phyloP scores from a whole-genome alignment of 2,329 filamentous ascomycete species.

The Zalaria sp. region DNA sequence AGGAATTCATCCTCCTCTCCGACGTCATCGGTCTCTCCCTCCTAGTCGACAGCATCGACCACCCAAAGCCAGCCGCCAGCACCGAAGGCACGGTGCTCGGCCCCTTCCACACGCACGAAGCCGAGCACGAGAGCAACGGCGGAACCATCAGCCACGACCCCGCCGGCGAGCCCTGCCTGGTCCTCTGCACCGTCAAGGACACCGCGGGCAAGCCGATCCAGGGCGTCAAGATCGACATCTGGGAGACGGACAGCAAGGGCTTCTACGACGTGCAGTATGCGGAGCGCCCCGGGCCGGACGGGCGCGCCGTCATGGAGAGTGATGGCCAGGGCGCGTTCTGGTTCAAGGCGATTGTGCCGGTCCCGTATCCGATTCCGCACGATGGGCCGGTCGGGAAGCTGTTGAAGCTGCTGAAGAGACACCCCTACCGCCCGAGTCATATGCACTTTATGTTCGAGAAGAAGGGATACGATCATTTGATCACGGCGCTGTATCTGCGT shows the following conservation, averaged over 20 bases:
- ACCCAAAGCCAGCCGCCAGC: slow-evolving; percentile 55
- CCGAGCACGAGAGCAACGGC: slow-evolving; percentile 42
- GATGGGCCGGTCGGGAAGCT: slow-evolving; percentile 73
- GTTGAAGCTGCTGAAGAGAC: slow-evolving; percentile 51
- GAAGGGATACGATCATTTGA: slow-evolving; percentile 61
- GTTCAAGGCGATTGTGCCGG: slow-evolving; percentile 74
- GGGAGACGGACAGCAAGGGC: slow-evolving; percentile 72
- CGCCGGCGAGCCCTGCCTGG: slow-evolving; percentile 54
- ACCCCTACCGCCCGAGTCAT: slow-evolving; percentile 64
- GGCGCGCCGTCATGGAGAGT: slow-evolving; percentile 54
- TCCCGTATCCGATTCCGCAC: slow-evolving; percentile 72
- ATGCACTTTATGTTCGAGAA: slow-evolving; percentile 87
- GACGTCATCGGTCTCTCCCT: slow-evolving; percentile 68
- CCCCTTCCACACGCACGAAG: slow-evolving; percentile 73
- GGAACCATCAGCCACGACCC: slow-evolving; percentile 53
- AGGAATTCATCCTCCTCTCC: slow-evolving; percentile 61
- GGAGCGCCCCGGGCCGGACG: slow-evolving; percentile 50
- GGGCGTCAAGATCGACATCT: slow-evolving; percentile 63
- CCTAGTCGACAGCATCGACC: slow-evolving; percentile 70
- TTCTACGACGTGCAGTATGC: slow-evolving; percentile 72
- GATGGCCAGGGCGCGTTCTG: slow-evolving; percentile 65
- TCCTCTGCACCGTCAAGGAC: slow-evolving; percentile 59
- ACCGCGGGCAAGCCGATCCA: slow-evolving; percentile 46
- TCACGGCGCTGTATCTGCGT: slow-evolving; percentile 71
- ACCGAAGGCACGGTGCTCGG: slow-evolving; percentile 73